Evolutionary conservation across 257 asterid genomes (phyloP).

Genomic region (Ocimum tenuiflorum): DNA sequence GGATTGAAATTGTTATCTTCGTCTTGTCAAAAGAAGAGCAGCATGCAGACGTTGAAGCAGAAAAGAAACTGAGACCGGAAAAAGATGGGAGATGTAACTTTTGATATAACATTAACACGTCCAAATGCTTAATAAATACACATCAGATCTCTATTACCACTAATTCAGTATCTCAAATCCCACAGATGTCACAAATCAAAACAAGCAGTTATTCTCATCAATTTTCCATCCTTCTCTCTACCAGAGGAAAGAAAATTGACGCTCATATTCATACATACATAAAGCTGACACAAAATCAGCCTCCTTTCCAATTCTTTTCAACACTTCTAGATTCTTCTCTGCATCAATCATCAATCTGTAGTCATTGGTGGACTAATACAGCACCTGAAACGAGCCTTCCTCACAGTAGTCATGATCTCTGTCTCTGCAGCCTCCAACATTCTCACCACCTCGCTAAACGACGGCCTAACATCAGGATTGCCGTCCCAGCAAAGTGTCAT

Average conservation of each 20-base stretch:
- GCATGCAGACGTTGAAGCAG: too few species aligned
- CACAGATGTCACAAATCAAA: conserved; percentile 29
- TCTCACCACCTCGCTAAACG: conserved; percentile 68
- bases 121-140: conserved; percentile 27
- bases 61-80: too few species aligned
- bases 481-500: conserved; percentile 95
- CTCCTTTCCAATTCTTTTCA: conserved; percentile 24
- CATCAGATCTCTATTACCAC: conserved; percentile 44
- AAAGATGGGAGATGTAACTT: too few species aligned
- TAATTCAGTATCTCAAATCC: conserved; percentile 42
- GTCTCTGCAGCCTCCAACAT: conserved; percentile 93
- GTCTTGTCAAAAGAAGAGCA: too few species aligned
- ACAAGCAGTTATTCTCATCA: conserved; percentile 39
- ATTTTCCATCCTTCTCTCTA: conserved; percentile 31
- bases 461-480: conserved; percentile 78
- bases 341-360: conserved; percentile 43
- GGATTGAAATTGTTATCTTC: too few species aligned
- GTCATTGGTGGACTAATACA: conserved; percentile 88
- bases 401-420: conserved; percentile 73
- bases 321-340: conserved; percentile 20
- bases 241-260: conserved; percentile 44
- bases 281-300: conserved; percentile 34
- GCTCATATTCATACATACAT: conserved; percentile 40
- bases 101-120: too few species aligned
- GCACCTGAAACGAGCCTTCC: conserved; percentile 98